A percentile compares a stretch with the other conserved stretches of the same genome.
phyloP scores from a whole-genome alignment of 2,329 filamentous ascomycete species.

The Truncatella angustata region DNA sequence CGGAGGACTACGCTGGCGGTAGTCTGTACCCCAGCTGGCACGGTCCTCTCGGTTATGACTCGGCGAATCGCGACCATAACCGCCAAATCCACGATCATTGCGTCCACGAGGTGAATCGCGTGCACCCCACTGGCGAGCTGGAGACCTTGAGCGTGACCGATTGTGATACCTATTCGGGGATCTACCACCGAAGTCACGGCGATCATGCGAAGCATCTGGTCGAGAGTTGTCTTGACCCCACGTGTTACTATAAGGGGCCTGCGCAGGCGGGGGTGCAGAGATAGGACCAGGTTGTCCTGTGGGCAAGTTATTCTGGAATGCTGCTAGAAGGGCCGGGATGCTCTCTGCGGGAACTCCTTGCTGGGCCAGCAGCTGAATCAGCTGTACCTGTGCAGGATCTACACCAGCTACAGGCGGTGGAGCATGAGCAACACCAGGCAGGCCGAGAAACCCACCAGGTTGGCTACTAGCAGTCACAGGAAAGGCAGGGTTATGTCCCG shows the following conservation, averaged over 20 bases:
- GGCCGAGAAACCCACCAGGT: slow-evolving; percentile 32
- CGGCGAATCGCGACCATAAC: slow-evolving; percentile 70
- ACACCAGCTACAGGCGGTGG: slow-evolving; percentile 33
- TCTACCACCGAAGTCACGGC: slow-evolving; percentile 52
- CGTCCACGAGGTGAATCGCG: slow-evolving; percentile 63
- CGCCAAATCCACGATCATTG: slow-evolving; percentile 68
- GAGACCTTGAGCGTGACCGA: slow-evolving; percentile 77
- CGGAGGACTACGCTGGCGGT: slow-evolving; percentile 84
- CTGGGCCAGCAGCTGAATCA: slow-evolving; percentile 73
- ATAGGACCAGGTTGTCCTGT: slow-evolving; percentile 30
- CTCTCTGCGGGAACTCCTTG: slow-evolving; percentile 77
- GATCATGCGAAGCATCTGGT: slow-evolving; percentile 53
- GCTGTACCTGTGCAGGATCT: slow-evolving; percentile 62
- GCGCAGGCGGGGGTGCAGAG: slow-evolving; percentile 33
- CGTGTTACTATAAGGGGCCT: slow-evolving; percentile 38
- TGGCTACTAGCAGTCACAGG: slow-evolving; percentile 35
- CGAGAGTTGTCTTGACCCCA: slow-evolving; percentile 35
- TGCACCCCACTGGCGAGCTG: slow-evolving; percentile 69
- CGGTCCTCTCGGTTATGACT: slow-evolving; percentile 59
- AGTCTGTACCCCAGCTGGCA: slow-evolving; percentile 49
- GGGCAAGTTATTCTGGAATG: slow-evolving; percentile 41
- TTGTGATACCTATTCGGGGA: slow-evolving; percentile 60
- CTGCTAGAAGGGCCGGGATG: slow-evolving; percentile 60
- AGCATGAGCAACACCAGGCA: slow-evolving; percentile 33
- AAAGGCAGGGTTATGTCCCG: slow-evolving; percentile 28